A percentile compares a stretch with the other conserved stretches of the same genome.
Conservation (phyloP, 2,329 filamentous ascomycete species). For the Arthrobotrys conoides region DNA sequence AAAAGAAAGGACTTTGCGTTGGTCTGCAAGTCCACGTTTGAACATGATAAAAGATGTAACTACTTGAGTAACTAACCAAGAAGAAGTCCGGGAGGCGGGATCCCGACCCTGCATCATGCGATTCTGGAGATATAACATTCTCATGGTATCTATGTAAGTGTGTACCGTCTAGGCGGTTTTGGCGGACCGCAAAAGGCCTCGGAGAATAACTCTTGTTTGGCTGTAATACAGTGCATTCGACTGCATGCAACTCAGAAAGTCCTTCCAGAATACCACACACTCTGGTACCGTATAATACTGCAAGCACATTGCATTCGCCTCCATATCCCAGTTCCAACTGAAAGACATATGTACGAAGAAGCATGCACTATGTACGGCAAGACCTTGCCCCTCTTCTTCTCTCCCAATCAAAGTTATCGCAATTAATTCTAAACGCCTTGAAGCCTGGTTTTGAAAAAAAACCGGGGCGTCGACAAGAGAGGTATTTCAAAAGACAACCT, state of each 20-base stretch:
- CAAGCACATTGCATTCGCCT: neutral
- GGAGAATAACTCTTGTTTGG: slow-evolving; percentile 32
- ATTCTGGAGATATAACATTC: slow-evolving; percentile 1
- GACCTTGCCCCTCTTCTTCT: slow-evolving; percentile 13
- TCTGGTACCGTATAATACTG: neutral
- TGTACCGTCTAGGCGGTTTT: slow-evolving; percentile 1
- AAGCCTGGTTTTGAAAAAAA: slow-evolving; percentile 6
- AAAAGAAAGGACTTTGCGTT: slow-evolving; percentile 28
- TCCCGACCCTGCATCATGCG: slow-evolving; percentile 38
- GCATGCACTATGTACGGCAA: slow-evolving; percentile 24
- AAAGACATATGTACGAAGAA: neutral
- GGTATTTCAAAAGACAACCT: slow-evolving; percentile 22
- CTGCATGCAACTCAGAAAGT: neutral
- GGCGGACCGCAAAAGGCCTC: slow-evolving; percentile 4
- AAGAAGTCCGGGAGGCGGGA: slow-evolving; percentile 29
- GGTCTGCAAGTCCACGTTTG: slow-evolving; percentile 56
- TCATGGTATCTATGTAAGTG: neutral
- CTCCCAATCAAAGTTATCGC: slow-evolving; percentile 9
- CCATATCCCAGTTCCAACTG: slow-evolving; percentile 13
- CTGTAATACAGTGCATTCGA: too few species aligned
- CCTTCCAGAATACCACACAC: slow-evolving; percentile 54
- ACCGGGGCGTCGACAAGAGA: neutral
- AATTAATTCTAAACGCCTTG: slow-evolving; percentile 31
- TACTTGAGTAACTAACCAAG: neutral
- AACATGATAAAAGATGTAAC: neutral